Base-by-base conservation (phyloP, 148 eudicot genomes). In the Spergularia marina region DNA sequence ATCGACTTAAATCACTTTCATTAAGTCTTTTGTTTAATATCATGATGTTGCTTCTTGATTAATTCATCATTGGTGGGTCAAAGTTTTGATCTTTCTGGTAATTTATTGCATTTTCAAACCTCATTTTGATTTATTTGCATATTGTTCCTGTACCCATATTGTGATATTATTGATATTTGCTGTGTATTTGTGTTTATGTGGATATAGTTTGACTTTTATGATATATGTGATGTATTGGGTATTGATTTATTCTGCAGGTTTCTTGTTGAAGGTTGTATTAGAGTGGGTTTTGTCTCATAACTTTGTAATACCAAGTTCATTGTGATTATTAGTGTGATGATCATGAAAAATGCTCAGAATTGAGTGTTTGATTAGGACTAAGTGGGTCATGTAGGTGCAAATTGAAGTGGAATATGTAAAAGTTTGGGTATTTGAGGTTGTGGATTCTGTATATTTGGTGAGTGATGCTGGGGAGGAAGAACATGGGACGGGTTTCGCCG, bases 391-490 rank as follows among this genome's bases (percentile, higher is more conserved):
- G 57, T 65, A 54, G 52, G 75, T 59, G 54, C 17, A 52, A 40
- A 44, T 55, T 76, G 76, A 71, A 61, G 63, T 62, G 65, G 62
- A 44, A 44, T 9, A 44, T 44, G 49, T 44, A 44, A 65, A 78
- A 36, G 52, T 65, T 63, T 62, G 23, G 65, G 67, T 39, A 30
- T n/a, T 77, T 60, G 23, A 53, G 77, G 49, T 76, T 4, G 67
- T 55, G 55, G 52, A 47, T 10, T 72, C 34, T 63, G 70, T 64
- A 59, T 53, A 14, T 53, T 68, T 61, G 47, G 21, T 47, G 53
- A 58, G 40, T 73, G 56, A 94, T 90, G 97, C 81, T 84, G 55
- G 88, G 80, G 25, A 87, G 85, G 86, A 90, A 82, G 85, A 88
- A 68, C 73, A 84, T 90, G 84, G 90, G 92, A 56, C 70, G 84